Conservation (phyloP, 306 rosid species). For the Prunus mume region DNA sequence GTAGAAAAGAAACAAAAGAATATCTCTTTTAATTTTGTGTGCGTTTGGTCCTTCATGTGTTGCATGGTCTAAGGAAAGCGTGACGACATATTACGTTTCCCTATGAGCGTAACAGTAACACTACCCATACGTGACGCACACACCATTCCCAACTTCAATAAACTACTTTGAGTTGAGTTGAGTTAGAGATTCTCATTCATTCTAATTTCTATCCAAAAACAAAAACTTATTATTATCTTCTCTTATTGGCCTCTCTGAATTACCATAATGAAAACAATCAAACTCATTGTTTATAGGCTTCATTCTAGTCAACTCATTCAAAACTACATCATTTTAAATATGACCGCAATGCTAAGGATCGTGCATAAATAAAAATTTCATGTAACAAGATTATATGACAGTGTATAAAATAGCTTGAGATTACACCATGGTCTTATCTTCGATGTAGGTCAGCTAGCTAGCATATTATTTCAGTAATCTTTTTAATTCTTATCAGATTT, state of each 20-base stretch:
- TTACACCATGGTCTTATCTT: rapidly evolving
- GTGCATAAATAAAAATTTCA: too few relatives aligned
- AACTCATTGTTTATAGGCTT: neutral
- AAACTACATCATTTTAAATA: too few relatives aligned
- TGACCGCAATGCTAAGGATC: too few relatives aligned
- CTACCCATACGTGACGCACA: constrained; percentile 13
- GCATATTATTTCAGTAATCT: too few relatives aligned
- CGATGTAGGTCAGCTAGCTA: too few relatives aligned
- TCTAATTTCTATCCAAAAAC: neutral
- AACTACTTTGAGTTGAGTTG: too few relatives aligned
- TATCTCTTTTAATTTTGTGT: neutral
- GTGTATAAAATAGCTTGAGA: too few relatives aligned
- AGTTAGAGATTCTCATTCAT: neutral
- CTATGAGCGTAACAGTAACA: neutral
- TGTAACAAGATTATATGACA: too few relatives aligned
- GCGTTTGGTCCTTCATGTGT: neutral
- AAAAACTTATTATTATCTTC: neutral
- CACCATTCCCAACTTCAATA: constrained; percentile 1
- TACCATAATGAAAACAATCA: neutral
- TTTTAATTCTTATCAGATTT: too few relatives aligned
- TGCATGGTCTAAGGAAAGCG: constrained; percentile 8
- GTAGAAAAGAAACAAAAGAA: neutral
- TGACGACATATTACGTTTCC: neutral
- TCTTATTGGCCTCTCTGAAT: neutral
- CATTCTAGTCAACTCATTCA: neutral